A percentile compares a stretch with the other conserved stretches of the same genome.
phyloP scores from a whole-genome alignment of 352 stramenopile genomes.

The Hyphochytrium catenoides region DNA sequence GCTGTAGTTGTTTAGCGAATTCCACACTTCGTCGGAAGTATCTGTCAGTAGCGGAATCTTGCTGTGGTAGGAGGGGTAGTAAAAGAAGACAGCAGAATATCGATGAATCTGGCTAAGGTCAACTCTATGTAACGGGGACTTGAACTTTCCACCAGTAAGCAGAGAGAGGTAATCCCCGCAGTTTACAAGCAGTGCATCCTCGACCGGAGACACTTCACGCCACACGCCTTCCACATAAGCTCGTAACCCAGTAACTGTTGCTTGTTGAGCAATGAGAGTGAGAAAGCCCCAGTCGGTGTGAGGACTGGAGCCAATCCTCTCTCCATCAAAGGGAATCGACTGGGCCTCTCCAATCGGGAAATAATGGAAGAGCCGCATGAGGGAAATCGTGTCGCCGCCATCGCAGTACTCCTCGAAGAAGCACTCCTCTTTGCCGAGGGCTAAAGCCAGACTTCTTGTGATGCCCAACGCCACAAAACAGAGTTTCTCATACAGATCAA shows the following conservation, averaged over 20 bases:
- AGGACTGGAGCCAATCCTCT: slow-evolving; percentile 49
- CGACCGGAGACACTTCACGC: slow-evolving; percentile 40
- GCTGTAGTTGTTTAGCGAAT: too few relatives aligned
- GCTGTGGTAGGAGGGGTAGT: slow-evolving; percentile 47
- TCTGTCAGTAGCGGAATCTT: slow-evolving; percentile 23
- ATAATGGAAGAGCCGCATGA: slow-evolving; percentile 59
- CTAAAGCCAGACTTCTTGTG: slow-evolving; percentile 21
- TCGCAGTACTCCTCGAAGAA: slow-evolving; percentile 32
- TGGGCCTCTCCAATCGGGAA: too few relatives aligned
- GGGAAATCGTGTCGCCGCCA: slow-evolving; percentile 42
- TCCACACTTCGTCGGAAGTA: too few relatives aligned
- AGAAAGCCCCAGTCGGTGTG: slow-evolving; percentile 60
- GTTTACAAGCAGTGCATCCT: slow-evolving; percentile 39
- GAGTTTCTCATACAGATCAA: background rate
- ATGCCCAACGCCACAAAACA: slow-evolving; percentile 9
- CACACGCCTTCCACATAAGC: slow-evolving; percentile 35
- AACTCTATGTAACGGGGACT: slow-evolving; percentile 43
- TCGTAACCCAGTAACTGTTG: slow-evolving; percentile 33
- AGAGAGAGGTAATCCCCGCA: slow-evolving; percentile 53
- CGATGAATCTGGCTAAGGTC: slow-evolving; percentile 24
- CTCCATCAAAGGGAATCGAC: too few relatives aligned
- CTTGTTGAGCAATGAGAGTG: slow-evolving; percentile 51
- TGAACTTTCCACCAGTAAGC: slow-evolving; percentile 25
- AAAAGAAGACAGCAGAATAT: slow-evolving; percentile 59
- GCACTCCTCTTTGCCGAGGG: slow-evolving; percentile 7